Percentiles rank a stretch among this genome's conserved stretches.
These are phyloP conservation scores for Rubroshorea leprosula DNA, from an alignment of 345 rosid species.

Conservation along the genomic window DNA sequence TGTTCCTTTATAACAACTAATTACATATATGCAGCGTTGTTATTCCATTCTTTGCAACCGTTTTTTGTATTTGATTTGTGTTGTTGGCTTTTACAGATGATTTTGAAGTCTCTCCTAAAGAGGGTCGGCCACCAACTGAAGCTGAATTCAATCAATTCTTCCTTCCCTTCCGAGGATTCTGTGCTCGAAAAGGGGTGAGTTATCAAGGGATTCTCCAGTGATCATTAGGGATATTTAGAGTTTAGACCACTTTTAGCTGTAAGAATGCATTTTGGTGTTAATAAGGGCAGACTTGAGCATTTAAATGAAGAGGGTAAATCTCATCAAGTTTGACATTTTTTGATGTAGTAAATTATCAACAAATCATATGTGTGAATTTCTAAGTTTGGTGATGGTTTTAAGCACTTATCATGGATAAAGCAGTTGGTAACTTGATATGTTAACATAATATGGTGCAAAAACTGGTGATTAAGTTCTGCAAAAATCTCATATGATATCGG, in stretches of 20 bases:
- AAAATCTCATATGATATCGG: neutral
- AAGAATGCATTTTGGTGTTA: no score
- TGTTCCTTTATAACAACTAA: neutral
- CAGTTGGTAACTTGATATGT: neutral
- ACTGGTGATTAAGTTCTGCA: neutral
- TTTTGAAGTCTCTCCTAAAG: conserved; percentile 21
- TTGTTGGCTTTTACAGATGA: conserved; percentile 22
- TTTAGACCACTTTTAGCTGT: no score
- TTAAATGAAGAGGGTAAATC: no score
- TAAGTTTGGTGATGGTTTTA: no score
- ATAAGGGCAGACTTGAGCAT: no score
- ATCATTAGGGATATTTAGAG: no score
- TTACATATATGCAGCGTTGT: neutral
- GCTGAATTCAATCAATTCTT: conserved; percentile 49
- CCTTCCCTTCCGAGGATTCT: conserved; percentile 63
- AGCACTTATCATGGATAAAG: neutral
- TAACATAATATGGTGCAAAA: neutral
- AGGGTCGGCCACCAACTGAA: conserved; percentile 37
- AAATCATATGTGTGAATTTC: no score
- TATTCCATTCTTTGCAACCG: neutral
- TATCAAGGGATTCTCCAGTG: neutral
- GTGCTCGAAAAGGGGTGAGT: conserved; percentile 72
- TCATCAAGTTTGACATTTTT: no score
- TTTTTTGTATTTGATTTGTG: neutral
- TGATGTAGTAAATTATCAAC: no score